phyloP scores from a whole-genome alignment of 805 yeast species.

The Candida golubevii region DNA sequence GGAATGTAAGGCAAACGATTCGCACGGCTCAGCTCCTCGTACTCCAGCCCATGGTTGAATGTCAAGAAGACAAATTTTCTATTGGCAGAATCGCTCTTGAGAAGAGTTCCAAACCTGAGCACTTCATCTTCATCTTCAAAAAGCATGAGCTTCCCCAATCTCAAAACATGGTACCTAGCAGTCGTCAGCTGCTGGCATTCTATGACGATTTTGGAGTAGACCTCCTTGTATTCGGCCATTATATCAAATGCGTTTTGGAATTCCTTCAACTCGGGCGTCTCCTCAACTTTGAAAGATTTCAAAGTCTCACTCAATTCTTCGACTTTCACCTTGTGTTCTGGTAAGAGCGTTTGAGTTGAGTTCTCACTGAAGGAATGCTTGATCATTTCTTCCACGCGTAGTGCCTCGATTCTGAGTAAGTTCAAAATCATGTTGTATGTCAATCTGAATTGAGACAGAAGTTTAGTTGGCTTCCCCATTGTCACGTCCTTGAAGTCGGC shows the following conservation, averaged over 20 bases:
- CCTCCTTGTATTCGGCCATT: constrained; percentile 42
- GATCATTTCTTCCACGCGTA: constrained; percentile 97
- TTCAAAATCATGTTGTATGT: constrained; percentile 96
- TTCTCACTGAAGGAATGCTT: constrained; percentile 94
- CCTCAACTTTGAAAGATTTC: constrained; percentile 28
- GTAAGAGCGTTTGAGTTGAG: constrained; percentile 75
- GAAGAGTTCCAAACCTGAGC: constrained; percentile 50
- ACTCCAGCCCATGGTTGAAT: constrained; percentile 40
- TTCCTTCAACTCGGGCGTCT: constrained; percentile 36
- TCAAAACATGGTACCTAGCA: constrained; percentile 43
- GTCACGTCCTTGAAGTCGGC: constrained; percentile 72
- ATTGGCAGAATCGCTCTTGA: constrained; percentile 36
- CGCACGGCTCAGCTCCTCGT: constrained; percentile 20
- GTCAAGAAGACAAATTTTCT: constrained; percentile 37
- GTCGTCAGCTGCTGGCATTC: constrained; percentile 46
- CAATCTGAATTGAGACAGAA: constrained; percentile 86
- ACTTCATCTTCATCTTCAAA: constrained; percentile 46
- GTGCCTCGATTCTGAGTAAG: constrained; percentile 85
- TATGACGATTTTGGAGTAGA: constrained; percentile 43
- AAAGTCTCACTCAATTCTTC: constrained; percentile 49
- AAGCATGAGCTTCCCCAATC: constrained; percentile 53
- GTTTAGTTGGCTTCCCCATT: constrained; percentile 84
- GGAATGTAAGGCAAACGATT: constrained; percentile 38
- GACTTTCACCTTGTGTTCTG: constrained; percentile 75
- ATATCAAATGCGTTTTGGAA: constrained; percentile 43